A percentile compares a stretch with the other conserved stretches of the same genome.
These are phyloP conservation scores for Penstemon davidsonii DNA, from an alignment of 257 asterid species.

Conservation along the genomic window DNA sequence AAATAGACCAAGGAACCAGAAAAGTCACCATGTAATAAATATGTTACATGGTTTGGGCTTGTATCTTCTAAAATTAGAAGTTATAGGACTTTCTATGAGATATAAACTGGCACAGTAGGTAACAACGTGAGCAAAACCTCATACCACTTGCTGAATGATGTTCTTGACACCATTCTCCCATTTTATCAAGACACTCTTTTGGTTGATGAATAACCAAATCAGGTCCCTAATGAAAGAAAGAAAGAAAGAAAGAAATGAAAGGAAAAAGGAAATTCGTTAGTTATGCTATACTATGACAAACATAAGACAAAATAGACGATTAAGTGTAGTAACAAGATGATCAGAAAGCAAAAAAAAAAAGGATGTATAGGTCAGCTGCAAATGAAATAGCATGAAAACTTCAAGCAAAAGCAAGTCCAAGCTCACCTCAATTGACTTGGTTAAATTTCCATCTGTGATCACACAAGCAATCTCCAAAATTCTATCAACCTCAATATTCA, in stretches of 20 bases:
- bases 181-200: conserved; percentile 74
- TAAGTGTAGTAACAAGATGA: not conserved
- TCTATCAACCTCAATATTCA: conserved; percentile 73
- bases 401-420: conserved; percentile 9
- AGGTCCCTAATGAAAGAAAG: conserved; percentile 67
- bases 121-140: conserved; percentile 26
- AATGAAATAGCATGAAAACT: conserved; percentile 19
- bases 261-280: conserved; percentile 18
- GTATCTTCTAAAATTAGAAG: conserved; percentile 16
- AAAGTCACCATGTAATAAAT: conserved; percentile 1
- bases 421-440: conserved; percentile 72
- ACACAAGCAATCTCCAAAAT: conserved; percentile 97
- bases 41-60: not conserved
- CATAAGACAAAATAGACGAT: conserved; percentile 8
- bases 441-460: conserved; percentile 82
- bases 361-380: conserved; percentile 20
- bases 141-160: conserved; percentile 90
- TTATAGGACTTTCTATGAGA: not conserved
- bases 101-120: conserved; percentile 20
- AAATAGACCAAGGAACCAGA: conserved; percentile 19
- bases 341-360: conserved; percentile 23
- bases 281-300: conserved; percentile 15
- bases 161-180: conserved; percentile 98
- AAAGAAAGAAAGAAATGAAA: conserved; percentile 13
- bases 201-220: conserved; percentile 85